These are phyloP conservation scores for Calonectria hawksworthii DNA, from an alignment of 2,329 filamentous ascomycete species.

Conservation along the genomic window DNA sequence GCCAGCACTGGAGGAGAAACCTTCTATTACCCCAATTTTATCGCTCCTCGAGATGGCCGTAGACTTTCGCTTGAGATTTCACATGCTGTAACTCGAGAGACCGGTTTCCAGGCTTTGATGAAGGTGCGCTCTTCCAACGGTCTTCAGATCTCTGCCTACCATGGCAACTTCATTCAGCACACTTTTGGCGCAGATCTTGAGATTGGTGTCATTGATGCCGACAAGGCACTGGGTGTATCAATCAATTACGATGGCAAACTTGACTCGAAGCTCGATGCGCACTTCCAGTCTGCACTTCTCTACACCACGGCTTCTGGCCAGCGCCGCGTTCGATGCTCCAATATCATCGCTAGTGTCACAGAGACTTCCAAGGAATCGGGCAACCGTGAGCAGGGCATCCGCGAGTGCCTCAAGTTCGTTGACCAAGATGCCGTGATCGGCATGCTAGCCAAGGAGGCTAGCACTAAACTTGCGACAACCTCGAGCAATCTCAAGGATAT, in stretches of 20 bases:
- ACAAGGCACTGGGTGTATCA: slow-evolving; percentile 91
- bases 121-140: slow-evolving; percentile 99
- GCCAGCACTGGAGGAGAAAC: slow-evolving; percentile 93
- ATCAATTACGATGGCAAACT: slow-evolving; percentile 98
- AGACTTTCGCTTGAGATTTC: slow-evolving; percentile 89
- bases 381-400: slow-evolving; percentile 67
- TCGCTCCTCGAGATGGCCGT: slow-evolving; percentile 85
- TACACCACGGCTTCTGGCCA: slow-evolving; percentile 94
- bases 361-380: slow-evolving; percentile 67
- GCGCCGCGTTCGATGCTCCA: slow-evolving; percentile 91
- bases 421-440: slow-evolving; percentile 95
- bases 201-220: slow-evolving; percentile 90
- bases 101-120: slow-evolving; percentile 96
- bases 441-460: slow-evolving; percentile 93
- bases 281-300: slow-evolving; percentile 95
- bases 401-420: slow-evolving; percentile 90
- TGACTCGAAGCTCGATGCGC: slow-evolving; percentile 95
- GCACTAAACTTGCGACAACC: slow-evolving; percentile 80
- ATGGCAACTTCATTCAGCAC: slow-evolving; percentile 96
- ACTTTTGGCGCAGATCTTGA: slow-evolving; percentile 95
- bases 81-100: slow-evolving; percentile 89
- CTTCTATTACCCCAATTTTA: slow-evolving; percentile 98
- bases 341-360: slow-evolving; percentile 92
- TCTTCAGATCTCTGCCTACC: slow-evolving; percentile 92
- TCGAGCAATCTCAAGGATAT: slow-evolving; percentile 87